These are phyloP conservation scores for Plasmodium yoelii DNA, from an alignment of 169 alveolate species.

Conservation along the genomic window DNA sequence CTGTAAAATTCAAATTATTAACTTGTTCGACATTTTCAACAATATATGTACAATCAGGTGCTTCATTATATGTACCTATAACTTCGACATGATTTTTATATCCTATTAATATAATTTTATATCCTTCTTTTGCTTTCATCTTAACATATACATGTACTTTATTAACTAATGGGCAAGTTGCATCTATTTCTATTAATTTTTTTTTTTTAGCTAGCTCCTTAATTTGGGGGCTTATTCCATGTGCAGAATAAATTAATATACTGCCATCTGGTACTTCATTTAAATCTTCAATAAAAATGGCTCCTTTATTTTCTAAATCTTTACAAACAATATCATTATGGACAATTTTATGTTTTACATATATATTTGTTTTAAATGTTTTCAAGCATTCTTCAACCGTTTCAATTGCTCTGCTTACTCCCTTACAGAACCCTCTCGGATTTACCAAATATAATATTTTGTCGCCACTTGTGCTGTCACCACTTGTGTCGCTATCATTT, in stretches of 20 bases:
- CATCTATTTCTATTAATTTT: slow-evolving; percentile 85
- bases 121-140: slow-evolving; percentile 87
- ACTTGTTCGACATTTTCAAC: slow-evolving; percentile 86
- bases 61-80: slow-evolving; percentile 87
- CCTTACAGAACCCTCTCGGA: slow-evolving; percentile 91
- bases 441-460: slow-evolving; percentile 78
- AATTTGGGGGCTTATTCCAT: slow-evolving; percentile 88
- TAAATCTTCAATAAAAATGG: slow-evolving; percentile 86
- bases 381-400: slow-evolving; percentile 89
- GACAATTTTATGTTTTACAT: slow-evolving; percentile 89
- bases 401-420: slow-evolving; percentile 88
- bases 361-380: slow-evolving; percentile 85
- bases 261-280: slow-evolving; percentile 83
- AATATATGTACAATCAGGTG: slow-evolving; percentile 85
- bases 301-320: slow-evolving; percentile 86
- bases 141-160: slow-evolving; percentile 90
- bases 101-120: slow-evolving; percentile 87
- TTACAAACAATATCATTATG: slow-evolving; percentile 89
- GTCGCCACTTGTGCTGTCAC: too few relatives aligned
- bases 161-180: slow-evolving; percentile 90
- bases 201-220: slow-evolving; percentile 81
- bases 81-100: slow-evolving; percentile 89
- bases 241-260: slow-evolving; percentile 87
- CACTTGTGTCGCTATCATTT: too few relatives aligned
- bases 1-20: slow-evolving; percentile 75